A percentile compares a stretch with the other conserved stretches of the same genome.
Evolutionary conservation across 805 yeast genomes (phyloP).

Genomic region (Clavispora asparagi): DNA sequence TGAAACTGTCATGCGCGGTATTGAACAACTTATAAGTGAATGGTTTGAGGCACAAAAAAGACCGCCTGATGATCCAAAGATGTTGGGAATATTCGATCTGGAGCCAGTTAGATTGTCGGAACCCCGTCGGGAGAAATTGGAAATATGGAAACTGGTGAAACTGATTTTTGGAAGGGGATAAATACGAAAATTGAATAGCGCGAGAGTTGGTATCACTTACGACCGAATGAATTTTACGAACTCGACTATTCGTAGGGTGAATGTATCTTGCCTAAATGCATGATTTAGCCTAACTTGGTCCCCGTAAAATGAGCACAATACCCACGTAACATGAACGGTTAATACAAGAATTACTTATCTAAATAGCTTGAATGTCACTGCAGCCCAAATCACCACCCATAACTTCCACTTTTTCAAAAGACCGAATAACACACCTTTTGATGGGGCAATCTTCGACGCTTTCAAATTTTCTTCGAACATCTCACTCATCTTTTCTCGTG

Average conservation of each 20-base stretch:
- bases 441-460: constrained; percentile 1
- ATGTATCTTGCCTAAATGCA: too few relatives aligned
- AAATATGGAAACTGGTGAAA: constrained; percentile 12
- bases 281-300: too few relatives aligned
- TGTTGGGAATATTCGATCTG: background rate
- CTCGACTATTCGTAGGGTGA: too few relatives aligned
- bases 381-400: constrained; percentile 3
- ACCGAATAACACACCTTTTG: constrained; percentile 9
- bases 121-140: constrained; percentile 1
- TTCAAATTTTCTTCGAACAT: constrained; percentile 18
- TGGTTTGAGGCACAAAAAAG: background rate
- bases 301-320: too few relatives aligned
- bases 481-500: constrained; percentile 41
- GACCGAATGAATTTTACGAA: too few relatives aligned
- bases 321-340: too few relatives aligned
- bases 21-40: constrained; percentile 1
- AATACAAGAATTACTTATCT: too few relatives aligned
- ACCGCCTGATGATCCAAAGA: background rate
- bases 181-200: too few relatives aligned
- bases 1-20: constrained; percentile 10
- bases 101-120: background rate
- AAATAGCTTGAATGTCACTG: background rate
- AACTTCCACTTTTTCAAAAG: constrained; percentile 7
- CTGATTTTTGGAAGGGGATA: constrained; percentile 1
- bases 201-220: too few relatives aligned